Conservation (phyloP, 2,329 filamentous ascomycete genomes). For the Aspergillus aculeatus region DNA sequence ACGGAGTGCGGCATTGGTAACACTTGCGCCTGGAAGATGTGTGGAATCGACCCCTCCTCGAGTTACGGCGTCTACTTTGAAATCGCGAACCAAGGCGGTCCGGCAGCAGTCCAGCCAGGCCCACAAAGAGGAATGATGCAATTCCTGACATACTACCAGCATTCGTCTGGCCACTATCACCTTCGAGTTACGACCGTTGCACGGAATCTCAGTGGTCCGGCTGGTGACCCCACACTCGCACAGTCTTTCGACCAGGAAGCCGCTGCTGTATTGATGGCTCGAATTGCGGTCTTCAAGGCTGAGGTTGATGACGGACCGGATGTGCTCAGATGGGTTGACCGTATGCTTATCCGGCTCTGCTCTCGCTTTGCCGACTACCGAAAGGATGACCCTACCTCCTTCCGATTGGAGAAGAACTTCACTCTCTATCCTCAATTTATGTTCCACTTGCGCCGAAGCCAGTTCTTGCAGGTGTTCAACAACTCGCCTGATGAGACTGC, state of each 20-base stretch:
- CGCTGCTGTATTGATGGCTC: slow-evolving; percentile 96
- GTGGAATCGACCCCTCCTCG: slow-evolving; percentile 87
- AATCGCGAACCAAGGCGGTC: slow-evolving; percentile 89
- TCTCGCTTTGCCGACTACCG: slow-evolving; percentile 96
- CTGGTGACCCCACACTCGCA: slow-evolving; percentile 89
- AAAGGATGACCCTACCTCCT: slow-evolving; percentile 96
- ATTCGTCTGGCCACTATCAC: slow-evolving; percentile 94
- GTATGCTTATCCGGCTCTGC: slow-evolving; percentile 96
- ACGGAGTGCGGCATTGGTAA: slow-evolving; percentile 98
- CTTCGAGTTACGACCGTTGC: slow-evolving; percentile 93
- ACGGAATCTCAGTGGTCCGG: slow-evolving; percentile 85
- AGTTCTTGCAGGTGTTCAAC: slow-evolving; percentile 99
- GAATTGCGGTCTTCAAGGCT: slow-evolving; percentile 97
- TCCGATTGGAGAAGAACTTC: slow-evolving; percentile 97
- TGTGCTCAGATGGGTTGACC: slow-evolving; percentile 94
- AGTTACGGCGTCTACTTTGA: slow-evolving; percentile 98
- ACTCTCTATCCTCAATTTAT: slow-evolving; percentile 99
- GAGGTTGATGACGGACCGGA: slow-evolving; percentile 99
- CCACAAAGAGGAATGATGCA: slow-evolving; percentile 95
- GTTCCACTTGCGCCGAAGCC: slow-evolving; percentile 96
- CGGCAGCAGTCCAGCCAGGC: slow-evolving; percentile 77
- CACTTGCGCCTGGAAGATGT: slow-evolving; percentile 99
- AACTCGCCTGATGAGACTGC: slow-evolving; percentile 98
- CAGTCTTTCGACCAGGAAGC: slow-evolving; percentile 99
- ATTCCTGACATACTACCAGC: slow-evolving; percentile 97